Evolutionary conservation across 495 filamentous ascomycete species (phyloP), one percentile per base, ranked within the genome.

Genomic region (Penicillium pulvis): DNA sequence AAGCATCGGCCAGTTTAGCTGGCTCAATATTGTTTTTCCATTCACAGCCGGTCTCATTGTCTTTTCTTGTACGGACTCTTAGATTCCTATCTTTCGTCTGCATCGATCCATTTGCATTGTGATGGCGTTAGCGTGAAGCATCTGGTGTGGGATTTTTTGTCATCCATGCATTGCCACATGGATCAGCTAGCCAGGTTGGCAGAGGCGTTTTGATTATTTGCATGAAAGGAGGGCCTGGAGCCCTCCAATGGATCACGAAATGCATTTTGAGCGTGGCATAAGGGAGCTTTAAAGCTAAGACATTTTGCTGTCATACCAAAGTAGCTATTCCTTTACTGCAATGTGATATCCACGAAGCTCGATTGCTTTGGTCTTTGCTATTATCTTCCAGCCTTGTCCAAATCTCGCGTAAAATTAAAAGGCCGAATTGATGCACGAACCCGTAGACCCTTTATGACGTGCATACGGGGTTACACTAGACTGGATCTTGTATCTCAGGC

Each of bases 41-140:
- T 6, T 33, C 35, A 14, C 2, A 31, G 48, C 51, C 6, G 19
- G n/a, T 57, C 35, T 10, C 30, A 12, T 23, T 43, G 24, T 54
- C 33, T 2, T 62, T 48, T 52, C 47, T 12, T 43, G 30, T 53
- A 6, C 24, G 39, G 9, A 36, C 20, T 24, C 26, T 41, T 41
- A 47, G 52, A 54, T 50, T 50, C 35, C 33, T 57, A 41, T 56
- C 31, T 52, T 31, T 47, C 20, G 11, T 64, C 53, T 62, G 53
- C 48, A 64, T 60, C 63, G 66, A 59, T 63, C 60, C 35, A 61
- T 41, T 53, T 69, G 66, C 66, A 69, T 69, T 54, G 55, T 51
- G 51, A 61, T 43, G 56, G 66, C 64, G 66, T 69, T 69, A 28
- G 61, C 46, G 50, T 54, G 61, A 47, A 65, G 39, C 57, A 58